Conservation (phyloP, 306 rosid species). For the Ormosia semicastrata region DNA sequence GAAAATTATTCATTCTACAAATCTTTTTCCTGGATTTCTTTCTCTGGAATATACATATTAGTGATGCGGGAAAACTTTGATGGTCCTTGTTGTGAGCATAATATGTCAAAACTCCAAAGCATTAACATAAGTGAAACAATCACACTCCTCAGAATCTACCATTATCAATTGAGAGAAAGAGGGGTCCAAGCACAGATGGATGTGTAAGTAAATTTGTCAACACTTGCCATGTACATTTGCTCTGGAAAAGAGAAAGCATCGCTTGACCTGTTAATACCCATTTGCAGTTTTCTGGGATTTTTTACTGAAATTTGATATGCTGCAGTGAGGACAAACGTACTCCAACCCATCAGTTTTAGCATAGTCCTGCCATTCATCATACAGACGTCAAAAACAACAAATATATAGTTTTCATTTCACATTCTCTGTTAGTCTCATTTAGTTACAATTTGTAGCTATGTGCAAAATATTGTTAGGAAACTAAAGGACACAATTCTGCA, state of each 20-base stretch:
- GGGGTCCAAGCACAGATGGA: background rate
- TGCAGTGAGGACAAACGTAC: conserved; percentile 93
- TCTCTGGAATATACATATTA: background rate
- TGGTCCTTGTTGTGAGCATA: conserved; percentile 16
- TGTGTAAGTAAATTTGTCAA: conserved; percentile 13
- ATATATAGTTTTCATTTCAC: background rate
- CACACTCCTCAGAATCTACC: conserved; percentile 29
- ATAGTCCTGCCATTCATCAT: conserved; percentile 66
- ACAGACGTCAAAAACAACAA: background rate
- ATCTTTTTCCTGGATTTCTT: background rate
- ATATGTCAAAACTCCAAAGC: conserved; percentile 5
- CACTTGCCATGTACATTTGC: conserved; percentile 29
- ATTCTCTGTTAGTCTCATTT: background rate
- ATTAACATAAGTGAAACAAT: conserved; percentile 7
- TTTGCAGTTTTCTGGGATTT: conserved; percentile 75
- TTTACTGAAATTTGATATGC: conserved; percentile 76
- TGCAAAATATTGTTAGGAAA: background rate
- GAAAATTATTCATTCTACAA: conserved; percentile 13
- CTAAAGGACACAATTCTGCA: background rate
- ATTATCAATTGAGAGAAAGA: background rate
- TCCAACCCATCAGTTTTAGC: conserved; percentile 98
- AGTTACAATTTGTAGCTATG: background rate
- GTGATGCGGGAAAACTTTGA: background rate
- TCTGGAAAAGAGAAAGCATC: background rate
- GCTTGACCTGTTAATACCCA: conserved; percentile 42